These are phyloP conservation scores for Geoglossum glabrum DNA, from an alignment of 495 filamentous ascomycete genomes.

Conservation along the genomic window DNA sequence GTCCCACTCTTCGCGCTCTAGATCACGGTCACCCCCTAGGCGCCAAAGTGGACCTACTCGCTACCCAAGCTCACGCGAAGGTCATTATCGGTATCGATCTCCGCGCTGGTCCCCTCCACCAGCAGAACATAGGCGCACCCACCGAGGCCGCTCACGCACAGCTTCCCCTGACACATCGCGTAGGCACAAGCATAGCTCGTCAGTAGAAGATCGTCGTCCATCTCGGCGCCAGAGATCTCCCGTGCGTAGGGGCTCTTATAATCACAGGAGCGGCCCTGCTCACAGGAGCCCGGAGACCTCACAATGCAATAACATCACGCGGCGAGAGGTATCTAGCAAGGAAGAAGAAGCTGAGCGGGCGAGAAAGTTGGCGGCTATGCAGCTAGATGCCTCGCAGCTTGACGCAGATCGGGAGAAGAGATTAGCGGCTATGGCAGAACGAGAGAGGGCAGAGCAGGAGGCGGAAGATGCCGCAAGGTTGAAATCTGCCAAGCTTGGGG, in stretches of 20 bases:
- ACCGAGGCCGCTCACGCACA: background rate
- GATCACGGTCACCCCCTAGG: slow-evolving; percentile 14
- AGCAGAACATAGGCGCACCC: background rate
- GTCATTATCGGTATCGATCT: background rate
- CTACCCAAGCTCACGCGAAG: background rate
- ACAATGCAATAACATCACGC: background rate
- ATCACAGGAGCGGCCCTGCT: background rate
- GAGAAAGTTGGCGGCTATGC: slow-evolving; percentile 70
- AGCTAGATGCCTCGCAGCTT: slow-evolving; percentile 57
- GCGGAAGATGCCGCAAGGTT: slow-evolving; percentile 39
- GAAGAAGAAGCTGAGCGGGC: slow-evolving; percentile 28
- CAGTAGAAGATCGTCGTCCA: background rate
- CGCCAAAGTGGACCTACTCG: background rate
- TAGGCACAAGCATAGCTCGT: background rate
- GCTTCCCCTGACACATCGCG: background rate
- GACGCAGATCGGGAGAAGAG: slow-evolving; percentile 54
- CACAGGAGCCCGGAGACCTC: background rate
- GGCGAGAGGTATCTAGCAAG: background rate
- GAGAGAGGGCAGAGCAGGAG: slow-evolving; percentile 41
- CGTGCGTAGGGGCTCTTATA: background rate
- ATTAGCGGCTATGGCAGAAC: slow-evolving; percentile 42
- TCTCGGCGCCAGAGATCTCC: background rate
- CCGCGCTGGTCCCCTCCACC: background rate
- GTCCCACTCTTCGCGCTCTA: slow-evolving; percentile 13
- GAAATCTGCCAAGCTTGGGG: slow-evolving; percentile 35